Evolutionary conservation across 768 basidiomycete genomes (phyloP).

Genomic region (Butyriboletus loyo): DNA sequence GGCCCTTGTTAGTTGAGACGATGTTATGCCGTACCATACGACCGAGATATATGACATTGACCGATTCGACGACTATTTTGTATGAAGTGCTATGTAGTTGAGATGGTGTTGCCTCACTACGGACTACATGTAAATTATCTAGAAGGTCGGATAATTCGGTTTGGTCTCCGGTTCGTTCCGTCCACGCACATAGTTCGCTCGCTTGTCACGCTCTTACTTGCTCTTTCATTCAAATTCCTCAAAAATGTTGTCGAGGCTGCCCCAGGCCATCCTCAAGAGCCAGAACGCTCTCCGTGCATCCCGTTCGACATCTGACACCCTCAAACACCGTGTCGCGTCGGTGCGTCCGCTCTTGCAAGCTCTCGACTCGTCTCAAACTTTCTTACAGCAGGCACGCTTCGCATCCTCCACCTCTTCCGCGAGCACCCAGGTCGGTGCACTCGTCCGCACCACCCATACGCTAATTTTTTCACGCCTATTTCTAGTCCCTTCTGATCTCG

Average conservation of each 20-base stretch:
- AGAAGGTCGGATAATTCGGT: slow-evolving; percentile 13
- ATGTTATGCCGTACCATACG: slow-evolving; percentile 16
- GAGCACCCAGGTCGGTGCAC: slow-evolving; percentile 57
- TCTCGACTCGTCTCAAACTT: slow-evolving; percentile 9
- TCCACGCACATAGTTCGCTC: slow-evolving; percentile 32
- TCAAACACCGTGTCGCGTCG: slow-evolving; percentile 46
- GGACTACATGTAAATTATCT: slow-evolving; percentile 31
- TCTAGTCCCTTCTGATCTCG: slow-evolving; percentile 64
- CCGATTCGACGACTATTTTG: slow-evolving; percentile 13
- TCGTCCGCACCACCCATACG: background rate
- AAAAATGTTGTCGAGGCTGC: slow-evolving; percentile 85
- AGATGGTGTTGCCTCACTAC: slow-evolving; percentile 6
- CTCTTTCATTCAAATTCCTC: slow-evolving; percentile 43
- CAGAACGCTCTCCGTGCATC: slow-evolving; percentile 46
- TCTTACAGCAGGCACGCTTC: slow-evolving; percentile 58
- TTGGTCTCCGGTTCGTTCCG: slow-evolving; percentile 52
- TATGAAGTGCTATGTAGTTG: slow-evolving; percentile 17
- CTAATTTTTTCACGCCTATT: background rate
- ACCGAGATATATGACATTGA: slow-evolving; percentile 7
- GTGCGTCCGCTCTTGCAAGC: slow-evolving; percentile 37
- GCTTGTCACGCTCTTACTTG: slow-evolving; percentile 41
- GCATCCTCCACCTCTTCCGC: slow-evolving; percentile 62
- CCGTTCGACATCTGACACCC: slow-evolving; percentile 40
- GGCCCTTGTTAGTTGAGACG: slow-evolving; percentile 1
- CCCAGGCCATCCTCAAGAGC: slow-evolving; percentile 66